A percentile compares a stretch with the other conserved stretches of the same genome.
Evolutionary conservation across 306 rosid genomes (phyloP).

Genomic region (Prunus padus): DNA sequence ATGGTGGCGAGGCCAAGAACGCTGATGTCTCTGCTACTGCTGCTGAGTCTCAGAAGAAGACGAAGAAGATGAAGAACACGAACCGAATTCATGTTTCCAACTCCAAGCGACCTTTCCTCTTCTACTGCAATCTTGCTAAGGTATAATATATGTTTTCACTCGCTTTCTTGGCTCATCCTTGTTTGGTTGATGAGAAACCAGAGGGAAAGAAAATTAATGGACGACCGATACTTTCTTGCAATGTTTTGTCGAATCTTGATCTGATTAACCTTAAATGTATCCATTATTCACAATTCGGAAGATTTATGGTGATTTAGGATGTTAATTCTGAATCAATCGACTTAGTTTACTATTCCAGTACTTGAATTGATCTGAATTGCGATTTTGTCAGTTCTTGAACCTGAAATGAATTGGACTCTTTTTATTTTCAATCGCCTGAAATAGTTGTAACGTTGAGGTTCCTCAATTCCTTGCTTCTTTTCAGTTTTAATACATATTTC

Average conservation of each 20-base stretch:
- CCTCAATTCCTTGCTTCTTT: too few species aligned
- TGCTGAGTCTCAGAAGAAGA: constrained; percentile 23
- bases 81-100: constrained; percentile 62
- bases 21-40: not conserved
- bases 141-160: constrained; percentile 24
- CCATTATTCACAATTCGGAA: not conserved
- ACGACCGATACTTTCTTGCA: not conserved
- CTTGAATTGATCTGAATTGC: not conserved
- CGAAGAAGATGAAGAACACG: constrained; percentile 21
- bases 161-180: not conserved
- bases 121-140: constrained; percentile 75
- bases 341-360: not conserved
- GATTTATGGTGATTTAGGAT: not conserved
- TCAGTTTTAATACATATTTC: too few species aligned
- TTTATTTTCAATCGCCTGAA: too few species aligned
- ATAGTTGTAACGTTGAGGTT: too few species aligned
- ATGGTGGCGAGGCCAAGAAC: constrained; percentile 13
- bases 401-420: too few species aligned
- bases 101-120: constrained; percentile 62
- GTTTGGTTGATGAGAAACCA: not conserved
- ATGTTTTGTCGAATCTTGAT: not conserved
- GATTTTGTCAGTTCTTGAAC: too few species aligned
- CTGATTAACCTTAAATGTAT: not conserved
- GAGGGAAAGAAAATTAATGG: not conserved
- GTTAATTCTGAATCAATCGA: not conserved